Base-by-base conservation (phyloP, 2,329 filamentous ascomycete species). In the Aureobasidium subglaciale region DNA sequence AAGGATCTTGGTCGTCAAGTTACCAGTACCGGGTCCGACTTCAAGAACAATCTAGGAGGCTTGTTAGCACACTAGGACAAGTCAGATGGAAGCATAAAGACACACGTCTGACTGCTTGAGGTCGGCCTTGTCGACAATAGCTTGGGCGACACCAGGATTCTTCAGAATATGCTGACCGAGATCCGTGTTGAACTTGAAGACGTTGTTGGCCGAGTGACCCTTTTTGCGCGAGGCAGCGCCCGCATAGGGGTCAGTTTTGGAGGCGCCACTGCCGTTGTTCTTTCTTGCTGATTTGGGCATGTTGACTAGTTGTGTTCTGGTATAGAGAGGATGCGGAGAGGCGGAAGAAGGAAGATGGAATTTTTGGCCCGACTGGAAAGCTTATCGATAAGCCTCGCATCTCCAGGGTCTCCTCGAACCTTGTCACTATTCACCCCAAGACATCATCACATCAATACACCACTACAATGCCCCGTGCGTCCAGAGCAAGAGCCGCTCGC, bases 101-200 rank as follows among this genome's bases (percentile, higher is more conserved):
- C 68, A 58, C 59, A 79, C 76, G 69, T 86, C 93, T 30, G 87
- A 92, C 56, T 93, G 91, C 68, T 96, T 96, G 35, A 99, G 79
- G 64, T 86, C 83, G 15, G 90, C 88, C 75, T 97, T 97, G 63
- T 87, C 79, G 29, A 92, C 88, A 63, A 93, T 92, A 50, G 84
- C 84, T 67, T 88, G 84, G 4, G 88, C 87, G 46, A 95, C 87
- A 65, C 88, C 87, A 1, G 88, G 88, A 70, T 95, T 95, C 71
- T 96, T 96, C 62, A 97, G 80, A 59, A 99, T 93, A 71, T 97
- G 90, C 68, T 88, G 84, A 64, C 92, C 90, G 62, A 93, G 82
- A 70, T 92, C 83, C 64, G 87, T 93, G 77, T 95, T 96, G 83
- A 96, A 95, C 71, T 95, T 95, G 82, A 97, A 97, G 72, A 96